A percentile compares a stretch with the other conserved stretches of the same genome.
These are phyloP conservation scores for Claviceps fusiformis DNA, from an alignment of 2,329 filamentous ascomycete genomes.

Conservation along the genomic window DNA sequence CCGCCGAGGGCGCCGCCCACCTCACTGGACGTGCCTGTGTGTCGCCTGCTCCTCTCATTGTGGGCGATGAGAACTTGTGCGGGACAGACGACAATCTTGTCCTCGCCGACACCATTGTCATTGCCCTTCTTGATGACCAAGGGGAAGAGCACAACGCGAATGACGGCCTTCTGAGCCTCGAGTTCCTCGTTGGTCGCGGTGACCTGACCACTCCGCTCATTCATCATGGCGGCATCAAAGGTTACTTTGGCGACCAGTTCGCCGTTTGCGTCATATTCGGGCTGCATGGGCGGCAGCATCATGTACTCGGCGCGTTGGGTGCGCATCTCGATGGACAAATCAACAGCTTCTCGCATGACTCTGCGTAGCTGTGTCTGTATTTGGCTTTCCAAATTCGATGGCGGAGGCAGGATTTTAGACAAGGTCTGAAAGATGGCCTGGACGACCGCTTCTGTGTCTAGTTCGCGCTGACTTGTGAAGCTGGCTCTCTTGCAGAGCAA, in stretches of 20 bases:
- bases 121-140: slow-evolving; percentile 93
- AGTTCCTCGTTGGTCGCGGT: slow-evolving; percentile 58
- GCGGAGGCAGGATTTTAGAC: slow-evolving; percentile 73
- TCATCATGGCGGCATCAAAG: slow-evolving; percentile 93
- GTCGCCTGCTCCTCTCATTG: slow-evolving; percentile 26
- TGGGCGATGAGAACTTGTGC: slow-evolving; percentile 78
- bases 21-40: slow-evolving; percentile 36
- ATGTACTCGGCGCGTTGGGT: slow-evolving; percentile 94
- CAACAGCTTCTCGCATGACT: slow-evolving; percentile 78
- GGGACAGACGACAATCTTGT: slow-evolving; percentile 89
- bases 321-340: slow-evolving; percentile 91
- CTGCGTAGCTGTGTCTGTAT: slow-evolving; percentile 75
- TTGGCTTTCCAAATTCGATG: slow-evolving; percentile 63
- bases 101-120: slow-evolving; percentile 73
- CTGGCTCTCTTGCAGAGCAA: slow-evolving; percentile 65
- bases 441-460: slow-evolving; percentile 92
- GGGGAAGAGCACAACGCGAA: slow-evolving; percentile 89
- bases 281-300: slow-evolving; percentile 91
- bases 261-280: slow-evolving; percentile 87
- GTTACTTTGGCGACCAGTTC: slow-evolving; percentile 76
- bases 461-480: slow-evolving; percentile 72
- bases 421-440: slow-evolving; percentile 72
- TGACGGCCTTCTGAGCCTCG: slow-evolving; percentile 60
- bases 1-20: slow-evolving; percentile 31
- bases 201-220: slow-evolving; percentile 63